Evolutionary conservation across 2,329 filamentous ascomycete genomes (phyloP).

Genomic region (Stagonosporopsis rhizophila): DNA sequence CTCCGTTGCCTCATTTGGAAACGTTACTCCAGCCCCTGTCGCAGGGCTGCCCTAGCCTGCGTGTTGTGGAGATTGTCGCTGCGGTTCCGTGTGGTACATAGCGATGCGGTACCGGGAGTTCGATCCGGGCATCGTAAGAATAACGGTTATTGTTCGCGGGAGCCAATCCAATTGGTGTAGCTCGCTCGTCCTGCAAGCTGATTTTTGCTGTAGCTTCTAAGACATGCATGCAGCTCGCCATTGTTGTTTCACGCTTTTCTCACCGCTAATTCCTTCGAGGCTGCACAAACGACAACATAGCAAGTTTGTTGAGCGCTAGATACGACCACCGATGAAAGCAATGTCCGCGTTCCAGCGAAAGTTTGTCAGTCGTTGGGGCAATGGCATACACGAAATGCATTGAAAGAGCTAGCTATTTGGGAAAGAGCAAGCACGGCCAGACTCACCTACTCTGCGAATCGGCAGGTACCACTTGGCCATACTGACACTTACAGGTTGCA

Average conservation of each 20-base stretch:
- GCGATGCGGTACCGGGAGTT: constrained; percentile 5
- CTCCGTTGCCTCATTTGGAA: constrained; percentile 30
- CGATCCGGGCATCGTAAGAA: constrained; percentile 1
- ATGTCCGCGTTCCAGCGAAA: not conserved
- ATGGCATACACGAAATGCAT: no score
- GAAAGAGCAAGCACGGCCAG: not conserved
- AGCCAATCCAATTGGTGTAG: constrained; percentile 5
- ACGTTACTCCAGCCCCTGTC: constrained; percentile 27
- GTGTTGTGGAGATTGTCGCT: constrained; percentile 5
- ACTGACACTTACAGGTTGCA: no score
- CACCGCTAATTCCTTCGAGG: constrained; percentile 10
- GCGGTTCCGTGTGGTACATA: not conserved
- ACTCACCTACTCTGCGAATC: not conserved
- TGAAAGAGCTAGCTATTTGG: not conserved
- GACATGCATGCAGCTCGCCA: constrained; percentile 5
- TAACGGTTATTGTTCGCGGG: not conserved
- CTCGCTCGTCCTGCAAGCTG: not conserved
- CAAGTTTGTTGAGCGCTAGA: not conserved
- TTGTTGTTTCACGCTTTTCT: constrained; percentile 10
- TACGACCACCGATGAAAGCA: not conserved
- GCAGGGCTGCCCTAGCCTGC: constrained; percentile 11
- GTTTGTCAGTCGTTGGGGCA: not conserved
- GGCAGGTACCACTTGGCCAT: no score
- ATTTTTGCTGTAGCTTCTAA: not conserved
- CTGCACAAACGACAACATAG: not conserved